phyloP scores from a whole-genome alignment of 768 basidiomycete species.

The Suillus tomentosus region DNA sequence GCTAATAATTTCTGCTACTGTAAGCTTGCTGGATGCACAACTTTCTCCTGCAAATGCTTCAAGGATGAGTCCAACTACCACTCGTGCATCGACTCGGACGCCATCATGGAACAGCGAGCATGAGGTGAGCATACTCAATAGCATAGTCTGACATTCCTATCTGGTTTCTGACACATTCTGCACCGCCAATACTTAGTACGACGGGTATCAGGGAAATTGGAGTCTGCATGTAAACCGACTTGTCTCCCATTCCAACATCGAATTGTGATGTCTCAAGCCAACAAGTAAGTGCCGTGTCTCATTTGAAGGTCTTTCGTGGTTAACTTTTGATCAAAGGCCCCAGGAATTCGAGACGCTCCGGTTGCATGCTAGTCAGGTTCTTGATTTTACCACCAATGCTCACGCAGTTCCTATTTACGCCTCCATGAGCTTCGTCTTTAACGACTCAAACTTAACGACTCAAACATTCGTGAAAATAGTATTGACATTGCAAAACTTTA shows the following conservation, averaged over 20 bases:
- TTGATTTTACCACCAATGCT: slow-evolving; percentile 55
- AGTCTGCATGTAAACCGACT: neutral
- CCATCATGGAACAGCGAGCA: no score
- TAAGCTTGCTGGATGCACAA: no score
- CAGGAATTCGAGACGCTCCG: slow-evolving; percentile 67
- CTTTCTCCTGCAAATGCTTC: no score
- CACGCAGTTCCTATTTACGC: slow-evolving; percentile 68
- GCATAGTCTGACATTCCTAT: neutral
- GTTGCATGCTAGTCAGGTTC: slow-evolving; percentile 60
- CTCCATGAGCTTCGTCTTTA: slow-evolving; percentile 56
- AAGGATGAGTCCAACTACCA: no score
- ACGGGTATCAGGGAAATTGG: neutral
- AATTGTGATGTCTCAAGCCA: slow-evolving; percentile 24
- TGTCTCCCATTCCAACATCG: neutral
- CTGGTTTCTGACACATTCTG: neutral
- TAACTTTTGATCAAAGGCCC: slow-evolving; percentile 21
- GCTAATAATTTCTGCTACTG: no score
- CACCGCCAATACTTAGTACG: neutral
- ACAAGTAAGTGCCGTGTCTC: slow-evolving; percentile 19
- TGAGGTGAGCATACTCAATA: no score
- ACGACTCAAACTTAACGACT: slow-evolving; percentile 40
- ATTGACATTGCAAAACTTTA: no score
- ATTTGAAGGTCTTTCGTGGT: neutral
- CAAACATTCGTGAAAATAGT: no score
- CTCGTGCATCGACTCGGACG: no score